phyloP scores from a whole-genome alignment of 2,329 filamentous ascomycete genomes.

The Cryphonectria carpinicola region DNA sequence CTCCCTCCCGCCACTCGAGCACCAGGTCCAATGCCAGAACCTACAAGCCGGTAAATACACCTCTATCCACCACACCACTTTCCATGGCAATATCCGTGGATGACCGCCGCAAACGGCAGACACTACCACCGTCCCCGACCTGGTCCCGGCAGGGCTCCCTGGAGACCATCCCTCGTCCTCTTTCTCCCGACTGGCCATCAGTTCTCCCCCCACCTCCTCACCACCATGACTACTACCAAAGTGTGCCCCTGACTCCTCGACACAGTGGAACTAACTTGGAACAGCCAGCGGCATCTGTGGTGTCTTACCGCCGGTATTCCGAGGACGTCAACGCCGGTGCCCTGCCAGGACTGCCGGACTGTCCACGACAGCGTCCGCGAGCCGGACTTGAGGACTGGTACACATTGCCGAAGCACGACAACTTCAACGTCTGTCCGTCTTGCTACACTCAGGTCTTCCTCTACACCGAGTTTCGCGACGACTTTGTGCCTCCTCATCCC shows the following conservation, averaged over 20 bases:
- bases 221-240: background rate
- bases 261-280: conserved; percentile 41
- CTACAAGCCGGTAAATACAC: conserved; percentile 21
- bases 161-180: conserved; percentile 32
- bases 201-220: conserved; percentile 46
- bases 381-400: conserved; percentile 78
- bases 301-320: conserved; percentile 57
- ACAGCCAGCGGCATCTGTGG: conserved; percentile 39
- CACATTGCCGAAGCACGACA: conserved; percentile 69
- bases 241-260: conserved; percentile 24
- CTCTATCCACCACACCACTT: conserved; percentile 9
- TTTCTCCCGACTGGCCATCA: conserved; percentile 48
- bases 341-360: conserved; percentile 63
- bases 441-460: conserved; percentile 76
- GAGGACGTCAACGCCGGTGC: conserved; percentile 53
- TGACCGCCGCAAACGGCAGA: conserved; percentile 34
- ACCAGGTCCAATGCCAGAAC: conserved; percentile 33
- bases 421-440: conserved; percentile 80
- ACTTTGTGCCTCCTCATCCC: conserved; percentile 67
- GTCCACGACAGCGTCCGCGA: conserved; percentile 66
- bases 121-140: conserved; percentile 30
- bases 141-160: conserved; percentile 33
- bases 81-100: conserved; percentile 23
- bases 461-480: conserved; percentile 66
- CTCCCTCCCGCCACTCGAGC: conserved; percentile 37